Evolutionary conservation across 495 filamentous ascomycete genomes (phyloP).

Genomic region (Terfezia boudieri): DNA sequence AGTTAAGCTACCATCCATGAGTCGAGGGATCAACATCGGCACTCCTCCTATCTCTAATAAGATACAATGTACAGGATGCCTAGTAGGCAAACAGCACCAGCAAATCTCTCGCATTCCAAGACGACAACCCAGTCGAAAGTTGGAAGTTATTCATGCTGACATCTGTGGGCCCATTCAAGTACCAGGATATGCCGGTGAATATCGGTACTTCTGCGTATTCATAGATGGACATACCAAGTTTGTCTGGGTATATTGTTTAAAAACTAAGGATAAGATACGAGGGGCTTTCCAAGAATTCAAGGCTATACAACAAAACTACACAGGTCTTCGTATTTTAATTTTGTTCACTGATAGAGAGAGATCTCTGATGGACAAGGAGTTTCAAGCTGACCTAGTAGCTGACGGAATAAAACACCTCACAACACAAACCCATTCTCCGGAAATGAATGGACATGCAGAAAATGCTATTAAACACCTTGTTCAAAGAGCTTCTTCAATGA

Average conservation of each 20-base stretch:
- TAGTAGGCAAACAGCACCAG: not conserved
- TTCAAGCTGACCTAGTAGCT: not conserved
- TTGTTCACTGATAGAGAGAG: not conserved
- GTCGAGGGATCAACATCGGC: not conserved
- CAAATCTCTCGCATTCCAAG: not conserved
- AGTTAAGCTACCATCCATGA: not conserved
- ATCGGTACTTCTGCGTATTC: not conserved
- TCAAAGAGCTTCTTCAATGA: not conserved
- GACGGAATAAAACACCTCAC: not conserved
- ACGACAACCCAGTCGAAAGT: not conserved
- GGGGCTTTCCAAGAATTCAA: not conserved
- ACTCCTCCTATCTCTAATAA: not conserved
- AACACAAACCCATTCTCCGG: not conserved
- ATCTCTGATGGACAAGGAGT: not conserved
- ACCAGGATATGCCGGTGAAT: not conserved
- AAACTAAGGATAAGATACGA: not conserved
- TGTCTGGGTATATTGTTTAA: not conserved
- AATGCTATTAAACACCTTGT: not conserved
- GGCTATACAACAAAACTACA: not conserved
- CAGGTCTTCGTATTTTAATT: not conserved
- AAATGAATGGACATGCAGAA: not conserved
- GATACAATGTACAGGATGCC: not conserved
- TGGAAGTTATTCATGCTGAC: not conserved
- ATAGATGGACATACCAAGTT: not conserved
- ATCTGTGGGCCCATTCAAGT: not conserved